These are phyloP conservation scores for Rubia balearica DNA, from an alignment of 305 asterid species.

Conservation along the genomic window DNA sequence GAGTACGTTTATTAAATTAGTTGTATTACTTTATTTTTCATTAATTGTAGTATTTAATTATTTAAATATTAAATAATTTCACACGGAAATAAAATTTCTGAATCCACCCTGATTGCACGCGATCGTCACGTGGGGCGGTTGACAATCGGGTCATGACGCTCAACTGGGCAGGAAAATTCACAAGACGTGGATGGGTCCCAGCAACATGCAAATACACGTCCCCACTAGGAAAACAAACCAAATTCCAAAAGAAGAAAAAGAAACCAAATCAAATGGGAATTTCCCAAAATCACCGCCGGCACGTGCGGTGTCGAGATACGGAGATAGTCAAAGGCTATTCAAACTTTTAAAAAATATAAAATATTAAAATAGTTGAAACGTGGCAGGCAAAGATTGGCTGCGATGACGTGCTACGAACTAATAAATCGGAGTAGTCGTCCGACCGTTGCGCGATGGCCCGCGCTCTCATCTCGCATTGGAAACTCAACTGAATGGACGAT, in stretches of 20 bases:
- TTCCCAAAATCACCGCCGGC: slow-evolving; percentile 32
- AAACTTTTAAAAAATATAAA: too few species aligned
- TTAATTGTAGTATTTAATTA: too few species aligned
- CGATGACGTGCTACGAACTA: slow-evolving; percentile 26
- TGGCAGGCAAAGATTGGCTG: slow-evolving; percentile 22
- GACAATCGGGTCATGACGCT: neutral
- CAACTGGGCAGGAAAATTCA: neutral
- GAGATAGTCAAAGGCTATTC: slow-evolving; percentile 18
- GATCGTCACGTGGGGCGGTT: too few species aligned
- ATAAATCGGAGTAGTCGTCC: slow-evolving; percentile 18
- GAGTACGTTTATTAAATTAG: too few species aligned
- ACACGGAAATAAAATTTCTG: too few species aligned
- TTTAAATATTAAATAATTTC: too few species aligned
- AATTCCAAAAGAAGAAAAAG: neutral
- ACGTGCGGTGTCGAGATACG: slow-evolving; percentile 28
- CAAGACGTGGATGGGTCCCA: slow-evolving; percentile 13
- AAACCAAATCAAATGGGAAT: neutral
- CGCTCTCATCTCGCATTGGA: slow-evolving; percentile 1
- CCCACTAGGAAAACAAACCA: neutral
- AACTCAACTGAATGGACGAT: neutral
- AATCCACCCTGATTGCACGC: too few species aligned
- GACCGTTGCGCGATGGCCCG: slow-evolving; percentile 29
- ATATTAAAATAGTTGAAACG: slow-evolving; percentile 10
- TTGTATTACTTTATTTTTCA: too few species aligned
- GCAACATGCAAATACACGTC: neutral